Evolutionary conservation across 2,329 filamentous ascomycete genomes (phyloP).

Genomic region (Ramichloridium luteum): DNA sequence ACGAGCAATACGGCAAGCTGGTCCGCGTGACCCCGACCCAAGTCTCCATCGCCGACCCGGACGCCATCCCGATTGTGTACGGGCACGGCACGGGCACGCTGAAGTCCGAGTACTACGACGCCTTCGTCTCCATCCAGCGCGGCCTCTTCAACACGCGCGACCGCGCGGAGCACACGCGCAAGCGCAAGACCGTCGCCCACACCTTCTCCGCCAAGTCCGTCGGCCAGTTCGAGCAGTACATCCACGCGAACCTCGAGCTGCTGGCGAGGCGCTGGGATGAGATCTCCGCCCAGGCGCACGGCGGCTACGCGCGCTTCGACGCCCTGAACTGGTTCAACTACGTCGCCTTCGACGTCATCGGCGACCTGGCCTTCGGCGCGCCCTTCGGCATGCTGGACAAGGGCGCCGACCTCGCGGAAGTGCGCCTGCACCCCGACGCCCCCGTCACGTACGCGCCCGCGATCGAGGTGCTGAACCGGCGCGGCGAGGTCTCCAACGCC

Average conservation of each 20-base stretch:
- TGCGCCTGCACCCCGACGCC: conserved; percentile 18
- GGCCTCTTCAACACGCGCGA: conserved; percentile 85
- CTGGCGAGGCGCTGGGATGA: conserved; percentile 64
- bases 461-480: conserved; percentile 76
- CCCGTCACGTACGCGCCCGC: conserved; percentile 35
- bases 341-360: conserved; percentile 72
- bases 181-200: conserved; percentile 78
- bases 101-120: conserved; percentile 68
- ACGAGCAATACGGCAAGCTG: conserved; percentile 65
- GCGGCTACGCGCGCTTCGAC: conserved; percentile 38
- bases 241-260: conserved; percentile 63
- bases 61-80: conserved; percentile 65
- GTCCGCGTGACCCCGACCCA: conserved; percentile 78
- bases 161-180: conserved; percentile 69
- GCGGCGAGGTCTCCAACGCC: conserved; percentile 70
- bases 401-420: conserved; percentile 38
- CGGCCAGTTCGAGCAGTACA: conserved; percentile 67
- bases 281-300: conserved; percentile 41
- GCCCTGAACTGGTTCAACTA: conserved; percentile 66
- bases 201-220: conserved; percentile 77
- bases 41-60: conserved; percentile 66
- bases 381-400: conserved; percentile 74
- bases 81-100: conserved; percentile 46
- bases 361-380: conserved; percentile 42
- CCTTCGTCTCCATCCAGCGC: conserved; percentile 74